phyloP scores from a whole-genome alignment of 106 monocot species.

The Dioscorea zingiberensis region DNA sequence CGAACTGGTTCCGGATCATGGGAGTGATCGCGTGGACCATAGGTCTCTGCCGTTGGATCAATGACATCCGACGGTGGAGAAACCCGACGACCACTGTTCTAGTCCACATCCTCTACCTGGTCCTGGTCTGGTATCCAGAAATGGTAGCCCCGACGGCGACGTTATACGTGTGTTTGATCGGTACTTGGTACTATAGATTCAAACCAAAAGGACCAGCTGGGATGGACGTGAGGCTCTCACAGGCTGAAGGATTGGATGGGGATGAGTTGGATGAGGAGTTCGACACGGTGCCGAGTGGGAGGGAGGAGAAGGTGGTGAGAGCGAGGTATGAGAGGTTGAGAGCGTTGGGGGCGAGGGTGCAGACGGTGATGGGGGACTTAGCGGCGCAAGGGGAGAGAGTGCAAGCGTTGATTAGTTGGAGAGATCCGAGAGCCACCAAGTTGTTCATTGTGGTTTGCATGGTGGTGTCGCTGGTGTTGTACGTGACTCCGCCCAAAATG shows the following conservation, averaged over 20 bases:
- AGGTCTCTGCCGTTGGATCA: constrained; percentile 60
- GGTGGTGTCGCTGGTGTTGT: constrained; percentile 55
- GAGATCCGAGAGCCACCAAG: constrained; percentile 85
- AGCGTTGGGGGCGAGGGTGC: constrained; percentile 63
- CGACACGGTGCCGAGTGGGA: constrained; percentile 48
- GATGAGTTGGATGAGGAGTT: constrained; percentile 98
- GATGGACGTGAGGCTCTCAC: constrained; percentile 77
- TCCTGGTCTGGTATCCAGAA: constrained; percentile 92
- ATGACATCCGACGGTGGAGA: constrained; percentile 70
- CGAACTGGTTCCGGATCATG: constrained; percentile 94
- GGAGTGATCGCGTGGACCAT: constrained; percentile 74
- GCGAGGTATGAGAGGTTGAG: constrained; percentile 73
- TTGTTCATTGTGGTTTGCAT: constrained; percentile 78
- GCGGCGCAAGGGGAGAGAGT: constrained; percentile 96
- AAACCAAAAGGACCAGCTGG: constrained; percentile 54
- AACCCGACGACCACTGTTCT: constrained; percentile 76
- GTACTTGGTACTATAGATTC: constrained; percentile 73
- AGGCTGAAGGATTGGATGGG: constrained; percentile 58
- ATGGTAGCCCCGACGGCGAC: constrained; percentile 68
- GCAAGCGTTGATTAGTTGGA: constrained; percentile 95
- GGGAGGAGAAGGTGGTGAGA: constrained; percentile 42
- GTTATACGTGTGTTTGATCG: constrained; percentile 74
- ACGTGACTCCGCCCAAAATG: constrained; percentile 84
- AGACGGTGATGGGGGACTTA: constrained; percentile 88
- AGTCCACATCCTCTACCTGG: constrained; percentile 77